Evolutionary conservation across 768 basidiomycete genomes (phyloP), one percentile per base, ranked within the genome.

Genomic region (Filobasidium wieringae): DNA sequence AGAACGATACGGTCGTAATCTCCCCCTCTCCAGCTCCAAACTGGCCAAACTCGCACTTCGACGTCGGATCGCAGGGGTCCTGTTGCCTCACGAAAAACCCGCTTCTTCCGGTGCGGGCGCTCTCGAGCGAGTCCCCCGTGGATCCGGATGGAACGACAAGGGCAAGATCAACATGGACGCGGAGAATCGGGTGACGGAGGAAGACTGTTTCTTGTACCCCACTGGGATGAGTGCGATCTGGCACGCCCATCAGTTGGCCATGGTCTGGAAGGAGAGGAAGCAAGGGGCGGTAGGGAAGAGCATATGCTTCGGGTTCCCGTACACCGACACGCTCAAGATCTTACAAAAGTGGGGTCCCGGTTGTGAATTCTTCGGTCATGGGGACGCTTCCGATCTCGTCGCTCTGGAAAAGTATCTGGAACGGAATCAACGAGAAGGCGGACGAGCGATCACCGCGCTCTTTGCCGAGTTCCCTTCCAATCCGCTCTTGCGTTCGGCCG

Each of bases 401-500:
- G 78, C 79, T 29, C 78, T 97, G 0, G 85, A 88, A 62, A 70
- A 63, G 7, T 72, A 88, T 2, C 78, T 93, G 17, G 76, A 78
- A 15, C 36, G 19, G 15, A 36, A 29, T 24, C 52, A 15, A 53
- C 39, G 3, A 7, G n/a, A 19, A 4, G 19, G 29, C 0, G 62
- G 54, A 27, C 82, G 83, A 1, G 86, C 86, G 0, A 77, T 89
- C 26, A 76, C 88, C 7, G 82, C 89, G 0, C 78, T 97, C 37
- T 90, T 91, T 75, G 86, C 85, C 39, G 93, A 99, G 73, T 89
- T 95, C 71, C 92, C 93, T 0, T 91, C 89, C 0, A 99, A 99
- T 69, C 93, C 93, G 3, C 80, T 99, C 17, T 77, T 99, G 7
- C 82, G 87, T n/a, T 85, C 85, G 1, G 81, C 88, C 11, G 80